Conservation (phyloP, 345 rosid species). For the Brassica carinata region DNA sequence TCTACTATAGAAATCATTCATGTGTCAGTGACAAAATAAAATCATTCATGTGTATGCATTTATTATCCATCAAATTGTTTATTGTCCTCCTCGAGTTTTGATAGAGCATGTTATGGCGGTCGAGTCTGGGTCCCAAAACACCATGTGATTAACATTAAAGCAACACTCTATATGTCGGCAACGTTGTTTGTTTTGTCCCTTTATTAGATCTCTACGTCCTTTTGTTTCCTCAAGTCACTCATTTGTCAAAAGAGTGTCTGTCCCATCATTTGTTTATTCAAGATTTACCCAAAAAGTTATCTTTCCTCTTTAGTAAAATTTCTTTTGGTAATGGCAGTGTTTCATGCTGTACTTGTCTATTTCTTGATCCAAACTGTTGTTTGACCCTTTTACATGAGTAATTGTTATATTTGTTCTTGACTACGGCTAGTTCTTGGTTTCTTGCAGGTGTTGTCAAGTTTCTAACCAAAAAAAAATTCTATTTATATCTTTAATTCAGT, state of each 20-base stretch:
- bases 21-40: slow-evolving; percentile 12
- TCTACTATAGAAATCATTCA: slow-evolving; percentile 20
- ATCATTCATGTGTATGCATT: slow-evolving; percentile 35
- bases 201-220: slow-evolving; percentile 22
- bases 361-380: slow-evolving; percentile 10
- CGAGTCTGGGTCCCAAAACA: slow-evolving; percentile 30
- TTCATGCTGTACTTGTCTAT: slow-evolving; percentile 24
- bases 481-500: neutral
- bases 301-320: neutral
- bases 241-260: slow-evolving; percentile 21
- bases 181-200: slow-evolving; percentile 16
- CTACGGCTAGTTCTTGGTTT: neutral
- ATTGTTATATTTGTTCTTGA: neutral
- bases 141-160: slow-evolving; percentile 40
- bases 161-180: slow-evolving; percentile 37
- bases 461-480: neutral
- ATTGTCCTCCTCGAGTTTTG: slow-evolving; percentile 1
- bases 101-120: slow-evolving; percentile 40
- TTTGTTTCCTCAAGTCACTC: neutral
- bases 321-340: slow-evolving; percentile 7
- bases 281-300: neutral
- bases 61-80: slow-evolving; percentile 5
- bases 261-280: slow-evolving; percentile 31
- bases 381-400: slow-evolving; percentile 2
- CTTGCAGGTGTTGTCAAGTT: slow-evolving; percentile 20